A percentile compares a stretch with the other conserved stretches of the same genome.
These are phyloP conservation scores for Triticum aestivum DNA, from an alignment of 176 grass and related monocot species.

Conservation along the genomic window DNA sequence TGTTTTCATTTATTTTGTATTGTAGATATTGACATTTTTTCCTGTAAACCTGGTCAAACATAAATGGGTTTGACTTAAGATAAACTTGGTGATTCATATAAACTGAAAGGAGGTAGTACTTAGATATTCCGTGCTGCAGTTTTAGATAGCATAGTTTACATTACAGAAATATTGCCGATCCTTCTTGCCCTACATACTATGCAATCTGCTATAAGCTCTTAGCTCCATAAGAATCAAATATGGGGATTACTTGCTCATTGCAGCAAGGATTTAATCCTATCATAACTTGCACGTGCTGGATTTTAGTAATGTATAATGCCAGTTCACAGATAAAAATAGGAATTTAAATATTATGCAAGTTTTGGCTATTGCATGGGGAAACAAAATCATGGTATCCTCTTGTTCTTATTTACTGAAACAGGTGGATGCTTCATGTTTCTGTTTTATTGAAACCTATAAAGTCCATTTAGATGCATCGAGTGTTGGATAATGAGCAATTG, in stretches of 20 bases:
- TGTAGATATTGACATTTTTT: too few relatives aligned
- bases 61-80: too few relatives aligned
- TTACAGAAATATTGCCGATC: background rate
- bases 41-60: too few relatives aligned
- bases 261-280: background rate
- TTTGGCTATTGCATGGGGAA: background rate
- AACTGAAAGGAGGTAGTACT: background rate
- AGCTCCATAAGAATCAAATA: background rate
- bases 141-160: background rate
- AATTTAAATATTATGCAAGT: background rate
- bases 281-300: background rate
- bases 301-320: background rate
- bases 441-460: background rate
- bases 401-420: background rate
- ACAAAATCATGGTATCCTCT: background rate
- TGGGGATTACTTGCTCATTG: background rate
- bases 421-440: background rate
- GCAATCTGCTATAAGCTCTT: slow-evolving; percentile 1
- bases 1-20: too few relatives aligned
- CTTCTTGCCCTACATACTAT: background rate
- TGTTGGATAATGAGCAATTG: too few relatives aligned
- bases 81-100: too few relatives aligned
- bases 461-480: background rate
- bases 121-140: background rate
- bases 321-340: background rate